Base-by-base conservation (phyloP, 1,139 yeast species). In the Saccharomycopsis crataegensis region DNA sequence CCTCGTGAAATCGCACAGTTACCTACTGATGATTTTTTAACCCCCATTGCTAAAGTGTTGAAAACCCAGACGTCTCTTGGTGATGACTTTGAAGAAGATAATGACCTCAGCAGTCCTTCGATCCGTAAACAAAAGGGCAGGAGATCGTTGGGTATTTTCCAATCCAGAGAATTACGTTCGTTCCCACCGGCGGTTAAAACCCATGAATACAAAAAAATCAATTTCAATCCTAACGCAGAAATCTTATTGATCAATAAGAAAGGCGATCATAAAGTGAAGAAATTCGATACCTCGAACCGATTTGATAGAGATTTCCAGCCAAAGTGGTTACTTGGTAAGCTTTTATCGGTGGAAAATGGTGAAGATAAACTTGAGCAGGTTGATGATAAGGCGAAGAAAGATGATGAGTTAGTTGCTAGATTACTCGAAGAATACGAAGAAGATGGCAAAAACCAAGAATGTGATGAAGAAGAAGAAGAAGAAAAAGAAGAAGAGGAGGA, bases 231-330 rank as follows among this genome's bases (percentile, higher is more conserved):
- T 8, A 28, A 37, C 42, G 38, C 22, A 12, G 56, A 54, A 37
- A 48, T 54, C 14, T 37, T 54, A 16, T 42, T 54, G 2, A 34
- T 53, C 12, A 52, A 52, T 34, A 51, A 49, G 31, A 12, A 54
- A 8, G 57, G 57, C 5, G 53, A 52, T n/a, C 38, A 40, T 12
- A 28, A 52, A 32, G 14, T 54, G 6, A 52, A 54, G 44, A 33
- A 49, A 31, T 54, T 48, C 31, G 49, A 46, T n/a, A 45, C 36
- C 12, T 22, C n/a, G 5, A 46, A 45, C 6, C 16, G 32, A n/a
- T 52, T 54, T 43, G 50, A 53, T 40, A 28, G 41, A 36, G 41
- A 44, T 7, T 54, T 54, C 46, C 44, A 46, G 41, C 57, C 57
- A n/a, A 53, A 46, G 17, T 33, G 8, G 5, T 46, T 53, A 36